These are phyloP conservation scores for Hura crepitans DNA, from an alignment of 441 rosid species.

Conservation along the genomic window DNA sequence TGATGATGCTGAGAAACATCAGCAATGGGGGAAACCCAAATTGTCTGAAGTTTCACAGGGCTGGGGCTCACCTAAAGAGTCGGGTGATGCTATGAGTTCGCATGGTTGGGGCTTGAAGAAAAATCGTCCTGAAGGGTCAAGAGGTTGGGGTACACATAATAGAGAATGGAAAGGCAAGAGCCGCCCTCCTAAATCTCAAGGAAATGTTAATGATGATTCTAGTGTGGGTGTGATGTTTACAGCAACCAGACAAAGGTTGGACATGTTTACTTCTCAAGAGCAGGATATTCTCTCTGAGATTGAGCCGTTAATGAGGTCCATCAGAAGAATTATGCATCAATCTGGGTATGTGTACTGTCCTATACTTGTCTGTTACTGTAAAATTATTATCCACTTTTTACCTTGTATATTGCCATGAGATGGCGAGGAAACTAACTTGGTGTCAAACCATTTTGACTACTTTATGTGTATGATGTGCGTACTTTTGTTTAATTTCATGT, in stretches of 20 bases:
- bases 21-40: slow-evolving; percentile 29
- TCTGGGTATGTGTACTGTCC: slow-evolving; percentile 44
- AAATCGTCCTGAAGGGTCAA: slow-evolving; percentile 37
- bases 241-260: slow-evolving; percentile 62
- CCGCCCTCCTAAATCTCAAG: slow-evolving; percentile 47
- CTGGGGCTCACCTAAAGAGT: neutral
- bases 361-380: neutral
- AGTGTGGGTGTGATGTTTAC: slow-evolving; percentile 40
- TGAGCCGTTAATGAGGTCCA: slow-evolving; percentile 63
- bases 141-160: slow-evolving; percentile 44
- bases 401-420: neutral
- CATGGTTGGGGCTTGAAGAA: slow-evolving; percentile 28
- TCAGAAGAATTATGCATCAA: slow-evolving; percentile 58
- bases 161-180: slow-evolving; percentile 56
- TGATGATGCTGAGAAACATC: slow-evolving; percentile 29
- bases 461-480: neutral
- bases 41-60: neutral
- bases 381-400: neutral
- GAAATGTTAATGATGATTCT: slow-evolving; percentile 28
- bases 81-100: neutral
- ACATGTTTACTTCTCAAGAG: slow-evolving; percentile 77
- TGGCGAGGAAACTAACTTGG: neutral
- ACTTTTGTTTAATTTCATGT: slow-evolving; percentile 13
- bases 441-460: neutral
- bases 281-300: slow-evolving; percentile 61